Conservation (phyloP, 768 basidiomycete species). For the Suillus lakei region DNA sequence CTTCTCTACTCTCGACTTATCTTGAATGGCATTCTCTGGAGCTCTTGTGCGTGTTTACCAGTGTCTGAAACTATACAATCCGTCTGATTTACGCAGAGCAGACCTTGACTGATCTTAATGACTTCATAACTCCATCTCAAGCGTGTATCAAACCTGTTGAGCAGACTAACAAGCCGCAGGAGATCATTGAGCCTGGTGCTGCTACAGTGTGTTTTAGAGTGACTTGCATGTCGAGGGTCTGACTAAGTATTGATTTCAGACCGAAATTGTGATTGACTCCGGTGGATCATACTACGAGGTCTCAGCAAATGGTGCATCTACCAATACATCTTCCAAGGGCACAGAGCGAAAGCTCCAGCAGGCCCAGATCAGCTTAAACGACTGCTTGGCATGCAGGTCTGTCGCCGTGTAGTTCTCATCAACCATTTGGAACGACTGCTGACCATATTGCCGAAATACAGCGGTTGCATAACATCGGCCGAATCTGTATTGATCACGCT, state of each 20-base stretch:
- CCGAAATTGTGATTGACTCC: constrained; percentile 89
- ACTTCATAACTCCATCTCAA: constrained; percentile 96
- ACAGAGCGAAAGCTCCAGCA: constrained; percentile 74
- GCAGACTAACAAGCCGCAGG: constrained; percentile 50
- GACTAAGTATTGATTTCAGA: constrained; percentile 50
- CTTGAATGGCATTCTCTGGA: constrained; percentile 82
- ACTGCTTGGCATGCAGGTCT: constrained; percentile 97
- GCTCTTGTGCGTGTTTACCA: constrained; percentile 60
- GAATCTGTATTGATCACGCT: constrained; percentile 96
- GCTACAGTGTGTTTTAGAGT: constrained; percentile 41
- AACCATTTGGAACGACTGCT: not conserved
- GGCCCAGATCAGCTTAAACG: constrained; percentile 95
- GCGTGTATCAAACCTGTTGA: constrained; percentile 96
- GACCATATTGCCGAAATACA: constrained; percentile 35
- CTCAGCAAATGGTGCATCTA: constrained; percentile 34
- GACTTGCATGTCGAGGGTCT: not conserved
- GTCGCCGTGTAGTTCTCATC: constrained; percentile 28
- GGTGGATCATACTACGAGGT: constrained; percentile 90
- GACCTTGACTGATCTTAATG: constrained; percentile 94
- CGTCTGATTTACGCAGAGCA: constrained; percentile 34
- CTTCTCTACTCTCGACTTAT: not conserved
- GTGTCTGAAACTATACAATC: not conserved
- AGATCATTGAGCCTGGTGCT: constrained; percentile 41
- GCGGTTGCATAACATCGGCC: constrained; percentile 98
- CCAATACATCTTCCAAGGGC: constrained; percentile 26